Base-by-base conservation (phyloP, 805 yeast genomes). In the Torulaspora indica region DNA sequence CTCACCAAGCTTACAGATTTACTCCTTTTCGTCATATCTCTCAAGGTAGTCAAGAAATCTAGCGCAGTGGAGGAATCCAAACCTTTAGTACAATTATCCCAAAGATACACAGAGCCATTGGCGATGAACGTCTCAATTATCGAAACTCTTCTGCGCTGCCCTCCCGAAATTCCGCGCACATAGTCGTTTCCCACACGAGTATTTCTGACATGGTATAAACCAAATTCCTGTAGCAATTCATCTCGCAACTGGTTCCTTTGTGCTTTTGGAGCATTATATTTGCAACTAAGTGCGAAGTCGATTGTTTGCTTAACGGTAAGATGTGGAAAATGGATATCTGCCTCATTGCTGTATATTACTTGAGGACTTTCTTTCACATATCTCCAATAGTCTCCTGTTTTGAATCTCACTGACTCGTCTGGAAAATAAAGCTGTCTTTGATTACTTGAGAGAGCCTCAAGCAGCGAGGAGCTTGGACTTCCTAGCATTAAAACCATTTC, bases 91-190 rank as follows among this genome's bases (percentile, higher is more conserved):
- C 77, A 70, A 46, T 73, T 73, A 61, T 73, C 79, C 79, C 78
- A 75, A 52, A 76, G 67, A 55, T 75, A 77, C 15, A 74, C 57
- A 20, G 73, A 67, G 37, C 75, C 74, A 43, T 71, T 70, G 40
- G 69, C 66, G 39, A 72, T 62, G 6, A 73, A 68, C 5, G 72
- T 81, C 56, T 79, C 84, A 18, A 81, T 81, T 61, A 79, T 78
- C 13, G 81, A 76, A 15, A 79, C 81, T 67, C 84, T 71, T 62
- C 78, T 79, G 57, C 83, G 70, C 62, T 79, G 83, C 70, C 84
- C 83, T 61, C 83, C 84, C 24, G 82, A 77, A 41, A 78, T 78
- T 66, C 84, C 84, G 66, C 82, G 72, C 28, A 78, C 70, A 46
- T 69, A 77, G 52, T 79, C 83, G 56, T 78, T 74, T 63, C 85